phyloP scores from a whole-genome alignment of 75 land plant genomes.

The Pinus albicaulis region DNA sequence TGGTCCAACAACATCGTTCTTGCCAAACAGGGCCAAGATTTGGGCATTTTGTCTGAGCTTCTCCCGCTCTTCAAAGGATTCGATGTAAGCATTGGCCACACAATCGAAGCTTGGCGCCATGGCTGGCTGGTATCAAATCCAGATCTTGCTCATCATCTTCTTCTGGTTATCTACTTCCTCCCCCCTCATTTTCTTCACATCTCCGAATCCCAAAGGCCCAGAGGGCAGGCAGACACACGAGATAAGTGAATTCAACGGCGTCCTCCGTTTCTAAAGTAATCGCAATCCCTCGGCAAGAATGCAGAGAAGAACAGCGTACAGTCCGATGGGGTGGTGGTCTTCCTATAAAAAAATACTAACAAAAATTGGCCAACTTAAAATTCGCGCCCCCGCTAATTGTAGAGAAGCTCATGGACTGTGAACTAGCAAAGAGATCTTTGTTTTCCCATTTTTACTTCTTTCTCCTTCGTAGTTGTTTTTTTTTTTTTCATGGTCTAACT shows the following conservation, averaged over 20 bases:
- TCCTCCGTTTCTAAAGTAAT: neutral
- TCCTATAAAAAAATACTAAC: too few species aligned
- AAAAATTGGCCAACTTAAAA: too few species aligned
- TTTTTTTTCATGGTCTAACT: too few species aligned
- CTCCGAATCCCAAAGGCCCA: too few species aligned
- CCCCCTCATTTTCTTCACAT: neutral
- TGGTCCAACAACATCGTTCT: constrained; percentile 30
- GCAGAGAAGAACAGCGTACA: neutral
- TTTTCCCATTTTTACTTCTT: too few species aligned
- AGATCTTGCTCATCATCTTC: neutral
- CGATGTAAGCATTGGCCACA: neutral
- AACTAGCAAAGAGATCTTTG: too few species aligned
- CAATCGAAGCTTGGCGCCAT: constrained; percentile 8
- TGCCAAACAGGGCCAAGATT: neutral
- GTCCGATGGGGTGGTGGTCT: too few species aligned
- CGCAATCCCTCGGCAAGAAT: neutral
- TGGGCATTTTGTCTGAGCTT: neutral
- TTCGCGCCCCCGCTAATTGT: too few species aligned
- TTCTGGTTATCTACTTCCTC: too few species aligned
- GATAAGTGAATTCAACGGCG: neutral
- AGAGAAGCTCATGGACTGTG: too few species aligned
- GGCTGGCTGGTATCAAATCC: neutral
- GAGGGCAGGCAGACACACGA: neutral
- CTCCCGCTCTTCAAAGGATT: neutral
- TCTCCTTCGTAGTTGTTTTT: too few species aligned